Evolutionary conservation across 345 rosid genomes (phyloP).

Genomic region (Crucihimalaya himalaica): DNA sequence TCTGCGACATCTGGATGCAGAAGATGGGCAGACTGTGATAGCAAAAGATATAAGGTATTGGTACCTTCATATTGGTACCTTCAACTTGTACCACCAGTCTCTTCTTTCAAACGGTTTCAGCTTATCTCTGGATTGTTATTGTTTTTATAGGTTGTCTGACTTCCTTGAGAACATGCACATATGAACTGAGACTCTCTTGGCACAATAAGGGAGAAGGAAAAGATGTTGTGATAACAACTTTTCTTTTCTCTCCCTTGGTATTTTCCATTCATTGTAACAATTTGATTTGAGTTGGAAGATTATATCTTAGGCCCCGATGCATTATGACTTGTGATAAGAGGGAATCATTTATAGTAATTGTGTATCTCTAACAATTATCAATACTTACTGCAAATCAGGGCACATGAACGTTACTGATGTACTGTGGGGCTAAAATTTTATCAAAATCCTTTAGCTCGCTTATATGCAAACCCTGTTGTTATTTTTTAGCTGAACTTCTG

Average conservation of each 20-base stretch:
- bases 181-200: slow-evolving; percentile 26
- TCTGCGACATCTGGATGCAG: slow-evolving; percentile 75
- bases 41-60: slow-evolving; percentile 60
- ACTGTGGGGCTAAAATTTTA: neutral
- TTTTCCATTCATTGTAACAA: slow-evolving; percentile 11
- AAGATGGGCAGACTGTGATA: slow-evolving; percentile 73
- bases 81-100: slow-evolving; percentile 12
- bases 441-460: neutral
- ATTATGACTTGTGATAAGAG: neutral
- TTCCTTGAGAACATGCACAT: slow-evolving; percentile 58
- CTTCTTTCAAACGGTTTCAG: slow-evolving; percentile 1
- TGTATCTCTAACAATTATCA: neutral
- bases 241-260: neutral
- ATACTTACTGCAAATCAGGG: too few species aligned
- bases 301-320: neutral
- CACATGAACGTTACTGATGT: neutral
- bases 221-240: slow-evolving; percentile 18
- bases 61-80: slow-evolving; percentile 16
- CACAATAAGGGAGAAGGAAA: slow-evolving; percentile 20
- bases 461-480: neutral
- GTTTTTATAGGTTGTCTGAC: slow-evolving; percentile 66
- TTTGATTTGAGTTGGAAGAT: slow-evolving; percentile 21
- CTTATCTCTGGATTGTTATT: slow-evolving; percentile 25
- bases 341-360: neutral
- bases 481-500: neutral